Evolutionary conservation across 345 rosid genomes (phyloP), one percentile per base, ranked within the genome.

Genomic region (Isatis tinctoria): DNA sequence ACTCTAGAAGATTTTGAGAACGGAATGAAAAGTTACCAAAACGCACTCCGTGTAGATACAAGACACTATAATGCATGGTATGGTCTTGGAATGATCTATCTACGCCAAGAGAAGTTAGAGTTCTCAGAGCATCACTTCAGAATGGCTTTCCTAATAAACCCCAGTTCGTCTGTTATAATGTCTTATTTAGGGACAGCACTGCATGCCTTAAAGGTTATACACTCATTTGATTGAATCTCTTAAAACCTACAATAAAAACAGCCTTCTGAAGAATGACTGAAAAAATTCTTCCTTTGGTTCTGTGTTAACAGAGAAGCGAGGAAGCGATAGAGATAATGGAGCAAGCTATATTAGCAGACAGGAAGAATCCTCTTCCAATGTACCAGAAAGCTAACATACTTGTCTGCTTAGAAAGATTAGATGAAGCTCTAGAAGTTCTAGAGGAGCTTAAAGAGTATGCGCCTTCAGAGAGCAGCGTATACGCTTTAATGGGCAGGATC

Each of bases 31-130:
- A 83, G 97, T 82, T 95, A 92, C 73, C 99, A 92, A 69, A 90
- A 79, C 74, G 98, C 99, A 71, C 93, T 95, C 43, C 71, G 88
- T 67, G 84, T 95, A 67, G 99, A 95, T 87, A 71, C 88, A 60
- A 90, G 99, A 77, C 99, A 95, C 78, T 95, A 95, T 74, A 95
- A 95, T 36, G 74, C 99, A 7, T 95, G 97, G 97, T 92, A 95
- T 78, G 99, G 99, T 36, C 96, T 95, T 72, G 99, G 98, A 69
- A 90, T 92, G 96, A 82, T 92, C 64, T 92, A 83, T 73, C 93
- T 95, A 66, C 92, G 97, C 65, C 97, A 92, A 81, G 99, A 95
- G 84, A 92, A 92, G 82, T 82, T 86, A 61, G 96, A 92, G 76
- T 95, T 95, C 80, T 85, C 99, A 0, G 97, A 92, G 87, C 97